phyloP scores from a whole-genome alignment of 345 rosid species.

The Acer campestre region DNA sequence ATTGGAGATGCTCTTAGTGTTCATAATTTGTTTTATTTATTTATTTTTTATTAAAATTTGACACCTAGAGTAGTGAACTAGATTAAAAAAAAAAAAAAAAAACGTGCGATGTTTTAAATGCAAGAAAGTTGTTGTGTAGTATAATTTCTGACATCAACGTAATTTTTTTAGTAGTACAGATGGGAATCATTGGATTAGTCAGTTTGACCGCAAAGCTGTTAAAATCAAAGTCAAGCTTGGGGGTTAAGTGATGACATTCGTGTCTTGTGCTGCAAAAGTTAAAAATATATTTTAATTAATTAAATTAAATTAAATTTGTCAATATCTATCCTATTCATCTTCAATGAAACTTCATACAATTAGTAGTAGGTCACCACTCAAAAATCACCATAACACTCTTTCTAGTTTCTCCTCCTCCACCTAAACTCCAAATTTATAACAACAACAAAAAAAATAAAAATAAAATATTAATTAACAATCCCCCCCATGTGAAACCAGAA shows the following conservation, averaged over 20 bases:
- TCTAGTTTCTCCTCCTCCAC: not conserved
- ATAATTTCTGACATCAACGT: no score
- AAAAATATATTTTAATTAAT: not conserved
- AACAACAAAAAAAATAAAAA: no score
- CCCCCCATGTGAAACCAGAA: conserved; percentile 16
- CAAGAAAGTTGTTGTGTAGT: no score
- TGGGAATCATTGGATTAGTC: no score
- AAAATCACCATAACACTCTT: not conserved
- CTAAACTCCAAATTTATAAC: not conserved
- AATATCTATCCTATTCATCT: conserved; percentile 1
- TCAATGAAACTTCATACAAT: conserved; percentile 20
- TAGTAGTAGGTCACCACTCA: not conserved
- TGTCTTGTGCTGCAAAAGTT: conserved; percentile 12
- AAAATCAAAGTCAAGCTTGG: not conserved
- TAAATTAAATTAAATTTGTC: not conserved
- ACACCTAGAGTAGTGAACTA: no score
- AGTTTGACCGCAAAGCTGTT: not conserved
- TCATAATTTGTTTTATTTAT: no score
- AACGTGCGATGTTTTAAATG: no score
- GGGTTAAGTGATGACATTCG: conserved; percentile 21
- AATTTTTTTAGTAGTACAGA: no score
- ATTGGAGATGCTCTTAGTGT: no score
- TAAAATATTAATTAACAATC: no score
- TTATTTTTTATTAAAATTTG: no score
- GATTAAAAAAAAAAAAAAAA: no score